Percentiles rank a stretch among this genome's conserved stretches.
These are phyloP conservation scores for Sarcomyxa edulis DNA, from an alignment of 768 basidiomycete genomes.

Conservation along the genomic window DNA sequence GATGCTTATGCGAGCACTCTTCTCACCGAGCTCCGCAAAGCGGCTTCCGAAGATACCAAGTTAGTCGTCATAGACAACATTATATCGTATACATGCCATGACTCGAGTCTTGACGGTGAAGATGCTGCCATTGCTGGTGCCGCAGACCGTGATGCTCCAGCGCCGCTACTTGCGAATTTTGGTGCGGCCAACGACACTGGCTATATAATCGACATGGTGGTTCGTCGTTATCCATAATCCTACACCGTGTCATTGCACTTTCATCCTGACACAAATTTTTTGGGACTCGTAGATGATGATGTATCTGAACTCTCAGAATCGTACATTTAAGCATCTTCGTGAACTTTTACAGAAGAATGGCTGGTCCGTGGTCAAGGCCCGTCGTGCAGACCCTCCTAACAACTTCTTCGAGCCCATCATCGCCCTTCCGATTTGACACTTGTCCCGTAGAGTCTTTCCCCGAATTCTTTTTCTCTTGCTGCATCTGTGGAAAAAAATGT, in stretches of 20 bases:
- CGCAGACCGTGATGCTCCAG: constrained; percentile 10
- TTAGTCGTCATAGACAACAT: constrained; percentile 33
- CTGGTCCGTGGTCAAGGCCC: too few relatives aligned
- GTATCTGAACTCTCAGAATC: neutral
- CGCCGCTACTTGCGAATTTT: constrained; percentile 18
- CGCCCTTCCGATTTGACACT: too few relatives aligned
- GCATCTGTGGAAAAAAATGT: too few relatives aligned
- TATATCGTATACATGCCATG: constrained; percentile 21
- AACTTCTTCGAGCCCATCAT: too few relatives aligned
- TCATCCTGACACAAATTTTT: constrained; percentile 1
- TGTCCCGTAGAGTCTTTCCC: too few relatives aligned
- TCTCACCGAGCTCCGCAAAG: constrained; percentile 25
- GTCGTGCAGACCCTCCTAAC: too few relatives aligned
- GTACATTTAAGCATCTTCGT: neutral
- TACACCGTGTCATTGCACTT: constrained; percentile 3
- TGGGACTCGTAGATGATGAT: too few relatives aligned
- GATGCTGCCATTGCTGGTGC: constrained; percentile 3
- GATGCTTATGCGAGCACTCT: constrained; percentile 24
- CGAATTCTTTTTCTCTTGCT: too few relatives aligned
- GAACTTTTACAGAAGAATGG: neutral
- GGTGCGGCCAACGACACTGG: constrained; percentile 17
- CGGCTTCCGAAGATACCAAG: constrained; percentile 26
- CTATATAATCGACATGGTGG: constrained; percentile 15
- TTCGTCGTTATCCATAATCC: constrained; percentile 13
- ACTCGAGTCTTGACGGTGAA: constrained; percentile 5